These are phyloP conservation scores for Teratosphaeriaceae sp. DNA, from an alignment of 2,329 filamentous ascomycete species.

Conservation along the genomic window DNA sequence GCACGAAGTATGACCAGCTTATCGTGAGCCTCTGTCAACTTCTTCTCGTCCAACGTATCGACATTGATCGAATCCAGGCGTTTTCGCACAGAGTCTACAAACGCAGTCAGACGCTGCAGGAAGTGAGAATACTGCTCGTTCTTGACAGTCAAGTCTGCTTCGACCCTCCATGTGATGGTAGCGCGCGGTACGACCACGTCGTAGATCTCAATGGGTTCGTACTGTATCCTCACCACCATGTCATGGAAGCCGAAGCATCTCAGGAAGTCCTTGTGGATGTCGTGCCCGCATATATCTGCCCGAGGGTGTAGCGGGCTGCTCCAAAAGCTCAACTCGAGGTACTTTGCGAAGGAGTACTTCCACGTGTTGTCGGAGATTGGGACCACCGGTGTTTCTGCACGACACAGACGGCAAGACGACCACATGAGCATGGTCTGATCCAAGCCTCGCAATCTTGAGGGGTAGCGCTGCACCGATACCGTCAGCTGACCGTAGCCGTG, in stretches of 20 bases:
- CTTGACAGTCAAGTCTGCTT: constrained; percentile 84
- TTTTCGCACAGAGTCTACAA: constrained; percentile 79
- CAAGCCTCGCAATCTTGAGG: constrained; percentile 57
- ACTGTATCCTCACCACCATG: constrained; percentile 80
- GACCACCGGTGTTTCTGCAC: constrained; percentile 80
- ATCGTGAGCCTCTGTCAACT: constrained; percentile 70
- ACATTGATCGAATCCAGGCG: constrained; percentile 84
- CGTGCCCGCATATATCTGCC: constrained; percentile 75
- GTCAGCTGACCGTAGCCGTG: constrained; percentile 93
- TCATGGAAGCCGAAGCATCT: constrained; percentile 88
- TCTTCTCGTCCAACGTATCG: constrained; percentile 83
- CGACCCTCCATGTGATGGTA: constrained; percentile 94
- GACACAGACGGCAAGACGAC: constrained; percentile 91
- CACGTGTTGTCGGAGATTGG: constrained; percentile 91
- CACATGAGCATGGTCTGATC: constrained; percentile 88
- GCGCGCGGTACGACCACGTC: constrained; percentile 90
- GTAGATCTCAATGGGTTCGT: constrained; percentile 84
- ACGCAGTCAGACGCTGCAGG: constrained; percentile 75
- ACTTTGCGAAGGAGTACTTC: constrained; percentile 98
- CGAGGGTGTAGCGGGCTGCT: constrained; percentile 71
- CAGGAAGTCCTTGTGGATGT: constrained; percentile 86
- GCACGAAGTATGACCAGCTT: constrained; percentile 74
- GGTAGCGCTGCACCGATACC: constrained; percentile 74
- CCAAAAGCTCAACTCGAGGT: constrained; percentile 94
- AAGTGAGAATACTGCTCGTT: constrained; percentile 82